A percentile compares a stretch with the other conserved stretches of the same genome.
phyloP scores from a whole-genome alignment of 2,329 filamentous ascomycete genomes.

The Phialophora expanda region DNA sequence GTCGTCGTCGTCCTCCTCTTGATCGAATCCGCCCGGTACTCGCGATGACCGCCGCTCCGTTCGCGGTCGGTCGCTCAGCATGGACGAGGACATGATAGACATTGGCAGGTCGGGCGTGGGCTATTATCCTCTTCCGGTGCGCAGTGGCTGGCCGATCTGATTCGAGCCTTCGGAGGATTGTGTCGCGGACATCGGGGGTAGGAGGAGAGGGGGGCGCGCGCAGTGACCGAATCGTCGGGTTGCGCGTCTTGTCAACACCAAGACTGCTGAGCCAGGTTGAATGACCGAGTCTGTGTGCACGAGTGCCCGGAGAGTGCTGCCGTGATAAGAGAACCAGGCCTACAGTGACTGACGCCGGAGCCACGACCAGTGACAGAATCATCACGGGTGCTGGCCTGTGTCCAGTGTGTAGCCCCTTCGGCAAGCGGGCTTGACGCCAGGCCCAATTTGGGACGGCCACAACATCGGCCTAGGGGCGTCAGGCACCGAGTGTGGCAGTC shows the following conservation, averaged over 20 bases:
- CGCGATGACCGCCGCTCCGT: slow-evolving; percentile 39
- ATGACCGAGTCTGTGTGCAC: background rate
- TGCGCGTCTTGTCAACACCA: slow-evolving; percentile 18
- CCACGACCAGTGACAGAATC: background rate
- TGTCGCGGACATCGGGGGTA: slow-evolving; percentile 34
- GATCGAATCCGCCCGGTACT: slow-evolving; percentile 46
- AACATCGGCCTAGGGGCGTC: background rate
- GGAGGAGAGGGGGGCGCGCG: slow-evolving; percentile 18
- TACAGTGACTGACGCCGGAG: background rate
- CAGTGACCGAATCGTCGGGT: slow-evolving; percentile 16
- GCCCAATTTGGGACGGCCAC: background rate
- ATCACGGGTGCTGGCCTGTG: background rate
- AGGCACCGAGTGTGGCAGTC: background rate
- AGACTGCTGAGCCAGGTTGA: background rate
- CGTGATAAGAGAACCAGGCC: background rate
- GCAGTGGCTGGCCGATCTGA: slow-evolving; percentile 23
- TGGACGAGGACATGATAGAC: slow-evolving; percentile 33
- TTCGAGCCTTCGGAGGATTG: slow-evolving; percentile 25
- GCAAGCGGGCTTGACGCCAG: background rate
- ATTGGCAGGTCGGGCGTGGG: background rate
- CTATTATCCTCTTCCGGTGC: slow-evolving; percentile 15
- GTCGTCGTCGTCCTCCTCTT: slow-evolving; percentile 40
- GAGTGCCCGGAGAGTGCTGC: background rate
- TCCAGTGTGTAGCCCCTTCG: slow-evolving; percentile 1
- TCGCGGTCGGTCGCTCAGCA: slow-evolving; percentile 27